Conservation (phyloP, 306 rosid genomes). For the Cicer yamashitae region DNA sequence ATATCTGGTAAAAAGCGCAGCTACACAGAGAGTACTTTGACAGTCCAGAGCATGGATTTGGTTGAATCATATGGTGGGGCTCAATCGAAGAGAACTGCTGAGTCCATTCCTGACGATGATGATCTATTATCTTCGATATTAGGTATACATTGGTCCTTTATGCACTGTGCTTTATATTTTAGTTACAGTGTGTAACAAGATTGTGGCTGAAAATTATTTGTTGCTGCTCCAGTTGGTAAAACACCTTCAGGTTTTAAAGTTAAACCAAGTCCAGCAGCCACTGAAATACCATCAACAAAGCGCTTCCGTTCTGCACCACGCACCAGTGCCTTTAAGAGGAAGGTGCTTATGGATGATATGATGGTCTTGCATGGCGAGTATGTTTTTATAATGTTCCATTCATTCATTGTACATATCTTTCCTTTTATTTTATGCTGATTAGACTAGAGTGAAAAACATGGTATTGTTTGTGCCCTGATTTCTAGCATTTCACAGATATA, state of each 20-base stretch:
- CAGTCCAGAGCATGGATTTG: slow-evolving; percentile 73
- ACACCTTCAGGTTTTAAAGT: slow-evolving; percentile 80
- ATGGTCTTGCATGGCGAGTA: slow-evolving; percentile 99
- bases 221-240: slow-evolving; percentile 80
- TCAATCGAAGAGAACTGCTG: slow-evolving; percentile 64
- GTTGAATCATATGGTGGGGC: slow-evolving; percentile 69
- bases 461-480: slow-evolving; percentile 23
- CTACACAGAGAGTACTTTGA: slow-evolving; percentile 82
- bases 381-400: slow-evolving; percentile 51
- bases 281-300: slow-evolving; percentile 64
- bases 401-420: slow-evolving; percentile 2
- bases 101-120: slow-evolving; percentile 89
- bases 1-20: slow-evolving; percentile 82
- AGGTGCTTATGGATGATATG: slow-evolving; percentile 91
- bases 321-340: slow-evolving; percentile 72
- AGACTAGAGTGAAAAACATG: slow-evolving; percentile 24
- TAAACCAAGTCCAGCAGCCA: slow-evolving; percentile 78
- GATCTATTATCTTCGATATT: slow-evolving; percentile 95
- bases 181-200: slow-evolving; percentile 8
- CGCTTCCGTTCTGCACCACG: slow-evolving; percentile 66
- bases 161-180: slow-evolving; percentile 29
- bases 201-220: slow-evolving; percentile 46
- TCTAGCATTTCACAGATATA: slow-evolving; percentile 27
- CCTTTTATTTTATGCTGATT: slow-evolving; percentile 15
- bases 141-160: slow-evolving; percentile 61